Conservation (phyloP, 169 alveolate genomes). For the Eimeria brunetti region DNA sequence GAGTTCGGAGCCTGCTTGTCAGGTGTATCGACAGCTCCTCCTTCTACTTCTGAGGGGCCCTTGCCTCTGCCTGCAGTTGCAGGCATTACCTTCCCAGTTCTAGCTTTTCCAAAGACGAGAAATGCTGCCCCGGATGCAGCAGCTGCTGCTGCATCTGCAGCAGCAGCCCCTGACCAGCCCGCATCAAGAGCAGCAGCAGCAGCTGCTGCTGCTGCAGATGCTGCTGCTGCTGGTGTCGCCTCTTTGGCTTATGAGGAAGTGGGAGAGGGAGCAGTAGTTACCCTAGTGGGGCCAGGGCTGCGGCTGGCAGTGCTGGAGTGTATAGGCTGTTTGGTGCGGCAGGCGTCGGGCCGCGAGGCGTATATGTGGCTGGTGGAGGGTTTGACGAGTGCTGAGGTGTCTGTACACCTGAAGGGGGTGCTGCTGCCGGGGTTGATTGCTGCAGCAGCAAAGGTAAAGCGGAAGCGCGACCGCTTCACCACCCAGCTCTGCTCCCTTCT, state of each 20-base stretch:
- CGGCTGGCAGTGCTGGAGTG: neutral
- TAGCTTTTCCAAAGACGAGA: neutral
- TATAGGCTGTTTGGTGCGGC: neutral
- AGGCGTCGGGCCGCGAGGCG: neutral
- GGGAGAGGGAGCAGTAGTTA: neutral
- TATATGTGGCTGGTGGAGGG: neutral
- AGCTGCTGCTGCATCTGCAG: neutral
- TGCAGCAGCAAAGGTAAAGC: conserved; percentile 23
- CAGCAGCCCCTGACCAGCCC: neutral
- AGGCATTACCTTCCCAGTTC: conserved; percentile 8
- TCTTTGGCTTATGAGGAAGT: neutral
- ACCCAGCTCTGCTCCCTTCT: neutral
- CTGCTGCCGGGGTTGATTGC: conserved; percentile 7
- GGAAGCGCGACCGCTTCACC: neutral
- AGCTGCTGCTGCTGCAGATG: conserved; percentile 6
- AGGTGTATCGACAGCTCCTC: neutral
- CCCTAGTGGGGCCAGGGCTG: neutral
- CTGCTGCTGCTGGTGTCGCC: neutral
- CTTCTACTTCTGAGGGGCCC: neutral
- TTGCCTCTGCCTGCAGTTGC: conserved; percentile 25
- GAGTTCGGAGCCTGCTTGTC: neutral
- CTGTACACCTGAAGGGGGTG: conserved; percentile 24
- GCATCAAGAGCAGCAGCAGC: conserved; percentile 12
- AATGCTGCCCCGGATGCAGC: neutral
- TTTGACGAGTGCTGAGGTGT: neutral